Base-by-base conservation (phyloP, 192 early-diverging fungal species). In the Coemansia sp. region DNA sequence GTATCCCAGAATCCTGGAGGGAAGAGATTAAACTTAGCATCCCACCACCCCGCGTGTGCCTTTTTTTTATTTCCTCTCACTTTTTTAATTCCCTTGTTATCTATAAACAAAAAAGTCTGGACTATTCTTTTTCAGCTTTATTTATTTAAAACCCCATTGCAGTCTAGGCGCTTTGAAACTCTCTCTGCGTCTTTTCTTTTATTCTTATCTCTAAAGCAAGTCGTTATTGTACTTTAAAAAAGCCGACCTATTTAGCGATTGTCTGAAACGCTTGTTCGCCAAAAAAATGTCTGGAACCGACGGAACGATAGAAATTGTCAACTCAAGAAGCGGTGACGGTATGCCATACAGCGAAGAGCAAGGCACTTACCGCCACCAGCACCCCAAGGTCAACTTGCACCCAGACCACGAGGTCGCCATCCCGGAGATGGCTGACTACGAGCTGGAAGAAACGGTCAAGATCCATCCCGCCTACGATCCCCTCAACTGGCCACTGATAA, bases 381-480 rank as follows among this genome's bases (percentile, higher is more conserved):
- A 80, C 35, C 67, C 76, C 29, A 79, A 79, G 67, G 62, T 67
- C 9, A 58, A 59, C 34, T 59, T 56, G 66, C 60, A 64, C 30
- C 67, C 71, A 3, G 72, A 71, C 30, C 79, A 81, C 55, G 73
- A 81, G 55, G 63, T 81, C 12, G 56, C 69, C 31, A 70, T 81
- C 9, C 58, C 70, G 25, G 63, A 67, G 63, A 66, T 66, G 2
- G 79, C 74, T 20, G 79, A 81, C 70, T 81, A 72, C 61, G 79
- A 81, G 67, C 33, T 81, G 2, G 45, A 64, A 7, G 66, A 66
- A 23, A 43, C 48, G 13, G 48, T 67, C 55, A 70, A 53, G 52
- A 30, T 59, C 30, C 78, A 81, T 33, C 67, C 79, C 37, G 58
- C 67, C 30, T 75, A 70, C 46, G 79, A 81, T 31, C 79, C 79